Evolutionary conservation across 108 stramenopile genomes (phyloP).

Genomic region (Fragilaria radians): DNA sequence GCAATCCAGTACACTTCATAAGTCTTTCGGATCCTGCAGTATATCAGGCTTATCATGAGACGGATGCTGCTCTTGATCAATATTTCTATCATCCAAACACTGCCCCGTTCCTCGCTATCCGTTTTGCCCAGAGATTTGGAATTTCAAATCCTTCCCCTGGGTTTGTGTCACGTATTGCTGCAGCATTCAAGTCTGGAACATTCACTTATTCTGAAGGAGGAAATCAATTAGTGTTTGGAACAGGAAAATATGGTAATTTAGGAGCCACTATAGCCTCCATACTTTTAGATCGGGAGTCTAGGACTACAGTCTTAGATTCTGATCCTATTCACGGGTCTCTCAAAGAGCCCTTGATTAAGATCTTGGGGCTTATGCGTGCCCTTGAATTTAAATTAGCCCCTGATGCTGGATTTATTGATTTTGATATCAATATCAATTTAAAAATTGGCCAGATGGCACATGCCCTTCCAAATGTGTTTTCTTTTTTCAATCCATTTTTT

Average conservation of each 20-base stretch:
- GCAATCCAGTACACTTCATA: constrained; percentile 57
- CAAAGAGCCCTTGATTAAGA: constrained; percentile 51
- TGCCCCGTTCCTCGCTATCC: constrained; percentile 50
- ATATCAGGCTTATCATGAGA: constrained; percentile 59
- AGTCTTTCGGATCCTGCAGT: constrained; percentile 27
- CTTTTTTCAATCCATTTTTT: constrained; percentile 47
- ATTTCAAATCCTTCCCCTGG: constrained; percentile 65
- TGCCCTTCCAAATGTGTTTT: constrained; percentile 42
- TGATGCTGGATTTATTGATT: neutral
- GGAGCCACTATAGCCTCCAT: constrained; percentile 49
- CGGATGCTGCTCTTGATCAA: constrained; percentile 56
- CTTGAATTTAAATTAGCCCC: constrained; percentile 27
- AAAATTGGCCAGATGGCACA: constrained; percentile 41
- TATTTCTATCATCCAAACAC: constrained; percentile 37
- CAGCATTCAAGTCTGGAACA: constrained; percentile 50
- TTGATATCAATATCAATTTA: constrained; percentile 12
- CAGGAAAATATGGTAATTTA: constrained; percentile 44
- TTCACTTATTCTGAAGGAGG: constrained; percentile 20
- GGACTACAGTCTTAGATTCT: constrained; percentile 21
- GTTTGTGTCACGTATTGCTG: constrained; percentile 27
- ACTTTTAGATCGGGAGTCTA: constrained; percentile 54
- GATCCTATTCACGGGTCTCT: constrained; percentile 57
- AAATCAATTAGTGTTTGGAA: constrained; percentile 22
- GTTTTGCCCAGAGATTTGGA: constrained; percentile 57
- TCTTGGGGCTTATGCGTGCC: constrained; percentile 42